Conservation (phyloP, 176 grass and related monocot species). For the Eragrostis nindensis region DNA sequence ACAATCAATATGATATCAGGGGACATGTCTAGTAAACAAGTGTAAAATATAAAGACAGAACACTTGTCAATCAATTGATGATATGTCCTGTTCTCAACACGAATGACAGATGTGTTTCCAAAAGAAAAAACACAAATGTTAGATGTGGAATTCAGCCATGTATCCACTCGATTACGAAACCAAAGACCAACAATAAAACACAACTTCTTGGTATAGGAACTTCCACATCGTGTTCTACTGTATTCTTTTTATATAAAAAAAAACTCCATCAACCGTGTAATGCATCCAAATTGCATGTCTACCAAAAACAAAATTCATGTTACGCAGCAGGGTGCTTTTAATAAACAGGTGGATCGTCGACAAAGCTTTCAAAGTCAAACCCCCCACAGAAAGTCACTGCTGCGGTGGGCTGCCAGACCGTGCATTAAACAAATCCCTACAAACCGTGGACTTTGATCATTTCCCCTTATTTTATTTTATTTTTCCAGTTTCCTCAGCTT, state of each 20-base stretch:
- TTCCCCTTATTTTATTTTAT: background rate
- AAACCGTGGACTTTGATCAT: constrained; percentile 40
- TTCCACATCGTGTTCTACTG: too few relatives aligned
- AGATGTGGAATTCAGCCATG: background rate
- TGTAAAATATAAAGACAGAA: background rate
- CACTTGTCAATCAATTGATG: background rate
- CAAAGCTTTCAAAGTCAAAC: constrained; percentile 43
- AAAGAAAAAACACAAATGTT: background rate
- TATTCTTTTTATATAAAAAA: background rate
- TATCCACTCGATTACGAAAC: background rate
- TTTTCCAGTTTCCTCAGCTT: background rate
- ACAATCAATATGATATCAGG: background rate
- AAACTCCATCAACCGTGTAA: background rate
- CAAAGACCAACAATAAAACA: background rate
- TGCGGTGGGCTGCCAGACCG: constrained; percentile 8
- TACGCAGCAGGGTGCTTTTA: background rate
- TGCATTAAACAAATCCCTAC: constrained; percentile 31
- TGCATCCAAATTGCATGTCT: background rate
- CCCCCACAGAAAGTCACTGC: constrained; percentile 5
- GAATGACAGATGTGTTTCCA: too few relatives aligned
- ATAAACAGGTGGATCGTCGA: constrained; percentile 3
- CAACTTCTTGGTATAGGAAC: background rate
- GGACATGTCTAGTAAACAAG: background rate
- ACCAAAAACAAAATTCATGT: background rate
- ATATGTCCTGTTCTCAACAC: background rate